Base-by-base conservation (phyloP, 163 green algal species). In the Scenedesmus sp. region DNA sequence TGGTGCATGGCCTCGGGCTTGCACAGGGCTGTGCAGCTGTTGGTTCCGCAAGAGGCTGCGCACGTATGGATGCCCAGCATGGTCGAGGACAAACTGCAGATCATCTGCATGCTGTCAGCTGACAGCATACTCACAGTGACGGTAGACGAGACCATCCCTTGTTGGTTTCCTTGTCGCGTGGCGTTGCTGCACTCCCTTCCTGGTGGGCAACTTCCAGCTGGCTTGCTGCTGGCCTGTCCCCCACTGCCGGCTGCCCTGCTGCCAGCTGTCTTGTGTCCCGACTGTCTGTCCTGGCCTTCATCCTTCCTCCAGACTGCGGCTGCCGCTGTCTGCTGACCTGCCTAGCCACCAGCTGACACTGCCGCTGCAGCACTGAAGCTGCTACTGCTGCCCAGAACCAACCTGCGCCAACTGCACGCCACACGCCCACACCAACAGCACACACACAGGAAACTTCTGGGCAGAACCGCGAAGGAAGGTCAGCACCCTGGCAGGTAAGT, bases 341-440 rank as follows among this genome's bases (percentile, higher is more conserved):
- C n/a, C n/a, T n/a, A n/a, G n/a, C n/a, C n/a, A n/a, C n/a, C 12
- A 10, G 59, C 59, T 72, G 59, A n/a, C 59, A 5, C 26, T 72
- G 59, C 59, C 20, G 59, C 20, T 22, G 59, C 59, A 18, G 51
- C 12, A 2, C 53, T 65, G 53, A 65, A 40, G 30, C 65, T 76
- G 65, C 65, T 30, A 76, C 56, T 30, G 16, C 56, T 30, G 56
- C 56, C 16, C 24, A 30, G 30, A 76, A 76, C 30, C 0, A 76
- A 76, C 30, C 65, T 76, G 30, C 30, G 9, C 18, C 65, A 76
- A 76, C 30, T 76, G 65, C 65, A 76, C 65, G 40, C 65, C 5
- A 76, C 65, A 76, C 65, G 30, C 65, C 30, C 65, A 76, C 65
- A 10, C 65, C 65, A 76, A 76, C 65, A 76, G 65, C 65, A 76